Evolutionary conservation across 2,329 filamentous ascomycete species (phyloP).

Genomic region (Aspergillus ibericus): DNA sequence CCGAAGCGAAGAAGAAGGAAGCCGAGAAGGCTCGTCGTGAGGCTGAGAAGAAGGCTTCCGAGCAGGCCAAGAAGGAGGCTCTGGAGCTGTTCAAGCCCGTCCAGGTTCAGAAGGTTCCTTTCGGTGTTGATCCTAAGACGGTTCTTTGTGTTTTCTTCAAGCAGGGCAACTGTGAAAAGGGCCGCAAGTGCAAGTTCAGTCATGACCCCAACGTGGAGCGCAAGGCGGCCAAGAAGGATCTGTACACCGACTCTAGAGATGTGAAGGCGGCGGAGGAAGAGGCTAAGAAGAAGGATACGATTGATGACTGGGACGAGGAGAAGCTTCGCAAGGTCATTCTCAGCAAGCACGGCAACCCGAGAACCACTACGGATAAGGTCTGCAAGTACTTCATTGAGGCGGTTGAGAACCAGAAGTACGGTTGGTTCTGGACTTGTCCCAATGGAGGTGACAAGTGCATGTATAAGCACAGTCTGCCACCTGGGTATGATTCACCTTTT

Average conservation of each 20-base stretch:
- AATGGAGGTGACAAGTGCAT: constrained; percentile 98
- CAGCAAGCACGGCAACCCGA: constrained; percentile 96
- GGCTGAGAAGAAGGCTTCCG: constrained; percentile 87
- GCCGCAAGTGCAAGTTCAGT: constrained; percentile 95
- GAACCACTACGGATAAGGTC: constrained; percentile 94
- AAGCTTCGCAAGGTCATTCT: constrained; percentile 87
- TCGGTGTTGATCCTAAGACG: constrained; percentile 97
- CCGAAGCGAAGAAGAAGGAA: constrained; percentile 81
- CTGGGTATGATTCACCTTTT: constrained; percentile 66
- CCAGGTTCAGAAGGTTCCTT: constrained; percentile 95
- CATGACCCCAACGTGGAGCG: constrained; percentile 87
- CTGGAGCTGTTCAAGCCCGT: constrained; percentile 85
- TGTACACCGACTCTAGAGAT: constrained; percentile 82
- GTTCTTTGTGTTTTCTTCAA: constrained; percentile 96
- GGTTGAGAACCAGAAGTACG: constrained; percentile 97
- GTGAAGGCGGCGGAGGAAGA: constrained; percentile 66
- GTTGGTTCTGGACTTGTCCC: constrained; percentile 98
- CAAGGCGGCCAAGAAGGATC: constrained; percentile 85
- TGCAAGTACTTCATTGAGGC: constrained; percentile 98
- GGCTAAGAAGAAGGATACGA: constrained; percentile 82
- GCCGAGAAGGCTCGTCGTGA: constrained; percentile 66
- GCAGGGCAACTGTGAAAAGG: constrained; percentile 96
- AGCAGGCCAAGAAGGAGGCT: constrained; percentile 76
- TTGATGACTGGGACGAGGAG: constrained; percentile 96
- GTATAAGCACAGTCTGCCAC: constrained; percentile 93